Percentiles rank a stretch among this genome's conserved stretches.
These are phyloP conservation scores for Macrolepiota dolichaula DNA, from an alignment of 768 basidiomycete species.

Conservation along the genomic window DNA sequence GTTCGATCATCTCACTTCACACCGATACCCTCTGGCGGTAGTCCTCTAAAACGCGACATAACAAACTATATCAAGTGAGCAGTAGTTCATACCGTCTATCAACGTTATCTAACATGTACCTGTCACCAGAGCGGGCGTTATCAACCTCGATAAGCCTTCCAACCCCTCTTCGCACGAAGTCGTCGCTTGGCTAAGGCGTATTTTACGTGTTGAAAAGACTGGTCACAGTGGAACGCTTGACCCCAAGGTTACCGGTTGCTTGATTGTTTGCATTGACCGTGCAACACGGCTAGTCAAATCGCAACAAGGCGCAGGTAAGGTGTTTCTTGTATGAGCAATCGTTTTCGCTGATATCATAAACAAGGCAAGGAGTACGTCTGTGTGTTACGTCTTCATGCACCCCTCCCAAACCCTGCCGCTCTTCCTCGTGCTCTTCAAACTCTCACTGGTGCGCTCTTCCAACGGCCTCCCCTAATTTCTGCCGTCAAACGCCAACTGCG, in stretches of 20 bases:
- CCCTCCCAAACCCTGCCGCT: constrained; percentile 75
- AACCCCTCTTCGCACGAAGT: constrained; percentile 99
- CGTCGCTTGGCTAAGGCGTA: constrained; percentile 97
- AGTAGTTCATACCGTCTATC: neutral
- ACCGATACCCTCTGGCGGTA: constrained; percentile 91
- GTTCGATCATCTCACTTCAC: constrained; percentile 97
- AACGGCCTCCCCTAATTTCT: constrained; percentile 97
- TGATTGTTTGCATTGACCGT: constrained; percentile 99
- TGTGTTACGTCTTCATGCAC: constrained; percentile 88
- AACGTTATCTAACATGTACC: constrained; percentile 9
- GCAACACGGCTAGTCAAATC: constrained; percentile 97
- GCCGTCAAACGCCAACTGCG: constrained; percentile 98
- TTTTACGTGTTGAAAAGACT: constrained; percentile 95
- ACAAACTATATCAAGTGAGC: constrained; percentile 83
- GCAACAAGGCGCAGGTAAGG: constrained; percentile 92
- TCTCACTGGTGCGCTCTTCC: constrained; percentile 96
- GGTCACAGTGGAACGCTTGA: constrained; percentile 99
- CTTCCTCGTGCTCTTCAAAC: constrained; percentile 95
- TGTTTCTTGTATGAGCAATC: neutral
- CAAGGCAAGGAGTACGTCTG: constrained; percentile 98
- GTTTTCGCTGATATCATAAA: constrained; percentile 1
- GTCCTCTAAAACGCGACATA: constrained; percentile 94
- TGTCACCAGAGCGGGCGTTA: constrained; percentile 84
- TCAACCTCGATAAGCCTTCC: constrained; percentile 97
- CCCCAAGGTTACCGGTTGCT: constrained; percentile 97